Evolutionary conservation across 345 rosid genomes (phyloP).

Genomic region (Eucalyptus cloeziana): DNA sequence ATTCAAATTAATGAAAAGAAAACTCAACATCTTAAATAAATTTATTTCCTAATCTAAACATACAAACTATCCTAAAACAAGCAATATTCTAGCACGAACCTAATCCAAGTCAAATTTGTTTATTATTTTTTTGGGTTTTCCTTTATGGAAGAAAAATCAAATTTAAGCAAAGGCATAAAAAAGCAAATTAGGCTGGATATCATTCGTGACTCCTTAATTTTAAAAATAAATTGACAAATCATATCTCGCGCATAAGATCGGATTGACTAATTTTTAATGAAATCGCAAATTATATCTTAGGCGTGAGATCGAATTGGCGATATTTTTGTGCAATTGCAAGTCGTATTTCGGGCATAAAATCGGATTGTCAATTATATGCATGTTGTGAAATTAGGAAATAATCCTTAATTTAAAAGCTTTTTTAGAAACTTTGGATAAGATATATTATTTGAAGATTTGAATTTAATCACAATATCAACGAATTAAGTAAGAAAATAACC

Average conservation of each 20-base stretch:
- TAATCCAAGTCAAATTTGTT: rapidly evolving
- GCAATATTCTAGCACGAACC: too few relatives aligned
- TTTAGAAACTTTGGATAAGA: rapidly evolving
- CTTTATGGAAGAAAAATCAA: too few relatives aligned
- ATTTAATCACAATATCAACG: too few relatives aligned
- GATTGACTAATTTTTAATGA: too few relatives aligned
- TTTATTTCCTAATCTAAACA: too few relatives aligned
- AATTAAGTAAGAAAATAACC: too few relatives aligned
- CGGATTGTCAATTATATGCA: rapidly evolving
- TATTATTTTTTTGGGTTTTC: too few relatives aligned
- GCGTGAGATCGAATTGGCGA: rapidly evolving
- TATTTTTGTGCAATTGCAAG: rapidly evolving
- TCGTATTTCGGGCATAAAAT: rapidly evolving
- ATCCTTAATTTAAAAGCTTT: too few relatives aligned
- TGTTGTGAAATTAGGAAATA: rapidly evolving
- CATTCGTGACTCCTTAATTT: too few relatives aligned
- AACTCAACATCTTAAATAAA: rapidly evolving
- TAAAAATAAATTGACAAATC: rapidly evolving
- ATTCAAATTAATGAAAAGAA: too few relatives aligned
- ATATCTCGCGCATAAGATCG: rapidly evolving
- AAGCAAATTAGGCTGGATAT: rapidly evolving
- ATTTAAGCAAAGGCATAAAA: too few relatives aligned
- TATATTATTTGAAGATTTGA: rapidly evolving
- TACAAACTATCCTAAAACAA: too few relatives aligned
- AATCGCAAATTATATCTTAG: rapidly evolving